phyloP scores from a whole-genome alignment of 116 monocot genomes.

The Posidonia oceanica region DNA sequence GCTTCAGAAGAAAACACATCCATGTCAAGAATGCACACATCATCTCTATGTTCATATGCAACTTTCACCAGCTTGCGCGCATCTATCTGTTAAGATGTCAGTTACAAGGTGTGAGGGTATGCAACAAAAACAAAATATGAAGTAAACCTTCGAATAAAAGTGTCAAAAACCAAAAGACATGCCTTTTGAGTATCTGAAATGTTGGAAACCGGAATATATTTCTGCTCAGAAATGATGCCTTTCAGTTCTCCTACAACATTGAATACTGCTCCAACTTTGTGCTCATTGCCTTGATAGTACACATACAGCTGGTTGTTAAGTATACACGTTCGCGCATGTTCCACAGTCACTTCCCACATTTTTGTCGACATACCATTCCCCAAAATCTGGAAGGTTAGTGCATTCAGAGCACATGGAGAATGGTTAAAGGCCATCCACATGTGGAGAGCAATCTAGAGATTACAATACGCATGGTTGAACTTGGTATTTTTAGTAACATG shows the following conservation, averaged over 20 bases:
- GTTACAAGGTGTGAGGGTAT: neutral
- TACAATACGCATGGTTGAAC: too few species aligned
- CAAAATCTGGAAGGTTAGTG: slow-evolving; percentile 44
- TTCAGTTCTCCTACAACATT: slow-evolving; percentile 58
- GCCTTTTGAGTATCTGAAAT: slow-evolving; percentile 59
- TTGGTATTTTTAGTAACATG: too few species aligned
- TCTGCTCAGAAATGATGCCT: slow-evolving; percentile 38
- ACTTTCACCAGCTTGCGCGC: slow-evolving; percentile 37
- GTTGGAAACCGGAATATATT: slow-evolving; percentile 31
- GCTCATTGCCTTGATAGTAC: slow-evolving; percentile 20
- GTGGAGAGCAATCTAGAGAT: too few species aligned
- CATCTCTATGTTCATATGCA: slow-evolving; percentile 44
- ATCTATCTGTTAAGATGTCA: slow-evolving; percentile 28
- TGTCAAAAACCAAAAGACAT: slow-evolving; percentile 2
- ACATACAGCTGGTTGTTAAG: slow-evolving; percentile 33
- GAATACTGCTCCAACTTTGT: slow-evolving; percentile 46
- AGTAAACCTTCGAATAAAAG: neutral
- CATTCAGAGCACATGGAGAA: too few species aligned
- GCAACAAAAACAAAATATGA: neutral
- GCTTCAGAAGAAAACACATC: slow-evolving; percentile 6
- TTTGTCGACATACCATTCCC: slow-evolving; percentile 87
- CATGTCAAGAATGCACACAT: slow-evolving; percentile 25
- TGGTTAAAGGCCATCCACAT: too few species aligned
- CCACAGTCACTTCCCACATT: slow-evolving; percentile 86
- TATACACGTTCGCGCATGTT: slow-evolving; percentile 72